These are phyloP conservation scores for Corchorus capsularis DNA, from an alignment of 345 rosid species.

Conservation along the genomic window DNA sequence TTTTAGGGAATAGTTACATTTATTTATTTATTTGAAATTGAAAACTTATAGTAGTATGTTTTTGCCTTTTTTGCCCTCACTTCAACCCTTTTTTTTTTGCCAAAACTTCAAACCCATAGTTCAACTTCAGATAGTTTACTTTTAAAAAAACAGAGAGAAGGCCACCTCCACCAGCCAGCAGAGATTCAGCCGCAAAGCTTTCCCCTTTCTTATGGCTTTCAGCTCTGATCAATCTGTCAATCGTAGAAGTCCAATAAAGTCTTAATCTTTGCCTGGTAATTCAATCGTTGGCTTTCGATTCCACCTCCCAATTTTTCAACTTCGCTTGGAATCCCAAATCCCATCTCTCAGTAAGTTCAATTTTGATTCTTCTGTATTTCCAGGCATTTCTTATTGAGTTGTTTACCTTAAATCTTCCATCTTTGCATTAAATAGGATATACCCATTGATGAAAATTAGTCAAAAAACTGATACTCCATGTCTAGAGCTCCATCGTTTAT, in stretches of 20 bases:
- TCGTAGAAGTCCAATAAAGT: not conserved
- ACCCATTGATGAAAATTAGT: not conserved
- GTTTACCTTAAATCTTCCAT: not conserved
- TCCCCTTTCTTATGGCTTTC: too few species aligned
- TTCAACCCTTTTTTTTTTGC: too few species aligned
- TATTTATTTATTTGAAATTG: too few species aligned
- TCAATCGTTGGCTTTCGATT: not conserved
- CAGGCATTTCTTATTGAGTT: not conserved
- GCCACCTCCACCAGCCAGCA: not conserved
- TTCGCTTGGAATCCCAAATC: not conserved
- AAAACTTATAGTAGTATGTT: too few species aligned
- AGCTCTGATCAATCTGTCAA: not conserved
- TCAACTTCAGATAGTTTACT: not conserved
- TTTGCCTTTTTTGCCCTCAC: too few species aligned
- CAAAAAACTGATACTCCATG: not conserved
- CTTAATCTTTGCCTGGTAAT: not conserved
- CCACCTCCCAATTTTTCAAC: not conserved
- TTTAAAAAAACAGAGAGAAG: not conserved
- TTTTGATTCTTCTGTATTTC: not conserved
- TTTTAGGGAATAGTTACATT: too few species aligned
- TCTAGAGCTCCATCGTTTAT: constrained; percentile 2
- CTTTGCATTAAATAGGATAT: not conserved
- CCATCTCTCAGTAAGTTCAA: not conserved
- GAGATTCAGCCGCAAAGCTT: not conserved
- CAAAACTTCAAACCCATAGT: too few species aligned